Evolutionary conservation across 768 basidiomycete genomes (phyloP).

Genomic region (Podaxis mareebaensis): DNA sequence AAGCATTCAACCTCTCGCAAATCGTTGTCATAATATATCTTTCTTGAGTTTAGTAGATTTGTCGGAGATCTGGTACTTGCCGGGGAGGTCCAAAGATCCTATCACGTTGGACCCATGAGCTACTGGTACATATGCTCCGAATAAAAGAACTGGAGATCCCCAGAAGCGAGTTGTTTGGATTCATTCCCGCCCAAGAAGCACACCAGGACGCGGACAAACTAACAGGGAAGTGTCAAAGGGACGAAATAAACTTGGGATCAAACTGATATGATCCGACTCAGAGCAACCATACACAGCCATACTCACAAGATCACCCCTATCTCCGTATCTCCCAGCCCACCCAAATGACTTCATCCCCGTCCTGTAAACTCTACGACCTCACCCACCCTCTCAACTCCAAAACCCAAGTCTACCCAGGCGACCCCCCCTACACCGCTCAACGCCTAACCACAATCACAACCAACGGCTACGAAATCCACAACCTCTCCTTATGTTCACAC

Average conservation of each 20-base stretch:
- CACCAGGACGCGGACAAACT: too few relatives aligned
- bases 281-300: too few relatives aligned
- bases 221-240: too few relatives aligned
- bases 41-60: constrained; percentile 21
- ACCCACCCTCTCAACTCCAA: constrained; percentile 46
- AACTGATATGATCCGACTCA: too few relatives aligned
- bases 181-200: too few relatives aligned
- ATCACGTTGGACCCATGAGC: neutral
- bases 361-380: constrained; percentile 46
- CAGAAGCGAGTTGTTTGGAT: too few relatives aligned
- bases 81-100: neutral
- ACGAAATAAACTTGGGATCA: too few relatives aligned
- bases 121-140: neutral
- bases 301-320: neutral
- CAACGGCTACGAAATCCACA: constrained; percentile 52
- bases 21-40: neutral
- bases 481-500: constrained; percentile 63
- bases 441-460: constrained; percentile 39
- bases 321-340: neutral
- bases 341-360: neutral
- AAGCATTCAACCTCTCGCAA: neutral
- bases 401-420: constrained; percentile 56
- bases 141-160: too few relatives aligned
- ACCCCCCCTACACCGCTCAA: constrained; percentile 45
- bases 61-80: neutral